Evolutionary conservation across 805 yeast species (phyloP).

Genomic region (Metschnikowia hibisci): DNA sequence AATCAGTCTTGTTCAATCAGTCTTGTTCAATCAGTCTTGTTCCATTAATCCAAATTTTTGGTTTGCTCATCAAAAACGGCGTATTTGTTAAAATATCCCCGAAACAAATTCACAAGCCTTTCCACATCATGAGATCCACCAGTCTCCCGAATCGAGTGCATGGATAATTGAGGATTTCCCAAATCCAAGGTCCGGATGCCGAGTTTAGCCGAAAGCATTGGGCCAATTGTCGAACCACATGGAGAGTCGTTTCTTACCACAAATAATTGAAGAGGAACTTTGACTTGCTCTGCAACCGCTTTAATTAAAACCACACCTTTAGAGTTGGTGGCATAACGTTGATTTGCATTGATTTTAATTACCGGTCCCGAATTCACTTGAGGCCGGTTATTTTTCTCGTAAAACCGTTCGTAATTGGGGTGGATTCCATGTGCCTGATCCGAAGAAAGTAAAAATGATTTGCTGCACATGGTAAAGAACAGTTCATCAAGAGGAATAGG

Average conservation of each 20-base stretch:
- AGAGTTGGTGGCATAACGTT: constrained; percentile 90
- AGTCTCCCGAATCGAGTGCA: constrained; percentile 93
- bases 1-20: too few relatives aligned
- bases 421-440: constrained; percentile 98
- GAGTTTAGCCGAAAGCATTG: constrained; percentile 79
- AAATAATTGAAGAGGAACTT: constrained; percentile 84
- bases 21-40: too few relatives aligned
- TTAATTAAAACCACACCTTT: constrained; percentile 80
- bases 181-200: constrained; percentile 86
- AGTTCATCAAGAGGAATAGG: constrained; percentile 31
- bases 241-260: constrained; percentile 93
- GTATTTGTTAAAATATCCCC: constrained; percentile 50
- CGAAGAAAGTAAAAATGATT: constrained; percentile 81
- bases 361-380: constrained; percentile 86
- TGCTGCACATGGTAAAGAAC: constrained; percentile 13
- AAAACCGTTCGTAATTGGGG: constrained; percentile 77
- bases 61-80: constrained; percentile 22
- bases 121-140: constrained; percentile 76
- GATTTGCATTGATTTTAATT: constrained; percentile 89
- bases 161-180: constrained; percentile 87
- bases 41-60: not conserved
- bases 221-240: constrained; percentile 97
- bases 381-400: constrained; percentile 80
- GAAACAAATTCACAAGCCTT: constrained; percentile 57
- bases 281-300: constrained; percentile 59